Conservation (phyloP, 1,139 yeast genomes). For the Kluyveromyces sp. region DNA sequence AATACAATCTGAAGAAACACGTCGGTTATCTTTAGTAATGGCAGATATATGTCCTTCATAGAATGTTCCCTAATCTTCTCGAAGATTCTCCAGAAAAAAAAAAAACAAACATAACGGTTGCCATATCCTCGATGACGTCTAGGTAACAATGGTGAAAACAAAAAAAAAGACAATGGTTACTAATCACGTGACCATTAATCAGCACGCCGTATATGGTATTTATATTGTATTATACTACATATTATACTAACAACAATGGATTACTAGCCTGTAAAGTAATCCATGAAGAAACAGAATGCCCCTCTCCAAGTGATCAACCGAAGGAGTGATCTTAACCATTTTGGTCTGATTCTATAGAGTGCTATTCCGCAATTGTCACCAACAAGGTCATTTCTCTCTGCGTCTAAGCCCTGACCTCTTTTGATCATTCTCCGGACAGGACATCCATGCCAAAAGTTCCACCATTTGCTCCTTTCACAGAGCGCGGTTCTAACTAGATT, state of each 20-base stretch:
- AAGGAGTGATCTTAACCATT: slow-evolving; percentile 39
- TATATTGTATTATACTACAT: no score
- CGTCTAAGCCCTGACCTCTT: slow-evolving; percentile 66
- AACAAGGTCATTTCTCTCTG: slow-evolving; percentile 57
- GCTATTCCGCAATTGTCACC: slow-evolving; percentile 45
- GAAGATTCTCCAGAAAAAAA: slow-evolving; percentile 1
- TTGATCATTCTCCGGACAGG: slow-evolving; percentile 64
- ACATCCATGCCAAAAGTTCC: slow-evolving; percentile 68
- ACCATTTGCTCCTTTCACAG: slow-evolving; percentile 84
- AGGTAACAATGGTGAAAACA: no score
- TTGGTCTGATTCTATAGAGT: slow-evolving; percentile 45
- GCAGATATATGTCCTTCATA: not conserved
- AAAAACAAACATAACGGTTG: no score
- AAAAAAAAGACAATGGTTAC: not conserved
- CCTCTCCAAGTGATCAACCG: slow-evolving; percentile 65
- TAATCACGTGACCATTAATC: not conserved
- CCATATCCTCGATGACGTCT: no score
- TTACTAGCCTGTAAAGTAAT: slow-evolving; percentile 45
- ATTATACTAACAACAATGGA: not conserved
- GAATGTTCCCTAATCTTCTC: slow-evolving; percentile 1
- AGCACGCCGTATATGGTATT: no score
- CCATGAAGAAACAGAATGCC: slow-evolving; percentile 53
- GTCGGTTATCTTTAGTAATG: no score
- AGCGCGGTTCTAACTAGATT: slow-evolving; percentile 60
- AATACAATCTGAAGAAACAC: not conserved